A percentile compares a stretch with the other conserved stretches of the same genome.
Evolutionary conservation across 768 basidiomycete species (phyloP).

Genomic region (Amanita inopinata): DNA sequence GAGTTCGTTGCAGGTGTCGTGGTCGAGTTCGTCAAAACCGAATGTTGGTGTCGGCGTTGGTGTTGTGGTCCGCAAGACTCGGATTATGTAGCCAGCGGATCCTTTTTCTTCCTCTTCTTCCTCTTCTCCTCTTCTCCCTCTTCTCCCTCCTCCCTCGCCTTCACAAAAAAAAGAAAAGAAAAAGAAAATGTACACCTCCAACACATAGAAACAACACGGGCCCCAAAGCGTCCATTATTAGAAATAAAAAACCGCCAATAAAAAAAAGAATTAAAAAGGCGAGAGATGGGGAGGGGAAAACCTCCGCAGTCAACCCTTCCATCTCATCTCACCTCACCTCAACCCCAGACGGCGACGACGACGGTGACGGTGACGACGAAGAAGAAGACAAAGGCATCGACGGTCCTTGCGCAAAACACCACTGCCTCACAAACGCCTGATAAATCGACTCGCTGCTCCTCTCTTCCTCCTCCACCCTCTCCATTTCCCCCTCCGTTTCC

Average conservation of each 20-base stretch:
- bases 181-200: background rate
- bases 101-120: no score
- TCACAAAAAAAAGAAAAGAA: background rate
- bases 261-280: background rate
- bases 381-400: no score
- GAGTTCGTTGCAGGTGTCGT: no score
- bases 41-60: no score
- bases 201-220: background rate
- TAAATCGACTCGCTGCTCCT: constrained; percentile 35
- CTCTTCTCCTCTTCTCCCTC: no score
- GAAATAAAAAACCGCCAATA: background rate
- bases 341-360: background rate
- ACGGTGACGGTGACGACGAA: no score
- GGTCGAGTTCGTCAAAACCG: no score
- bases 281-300: background rate
- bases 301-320: background rate
- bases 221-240: background rate
- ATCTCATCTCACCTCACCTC: background rate
- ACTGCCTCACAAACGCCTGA: constrained; percentile 52
- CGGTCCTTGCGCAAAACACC: constrained; percentile 57
- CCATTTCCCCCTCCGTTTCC: constrained; percentile 5
- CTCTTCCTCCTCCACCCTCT: no score
- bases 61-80: no score
- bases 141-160: background rate
- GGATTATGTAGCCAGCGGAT: no score